These are phyloP conservation scores for Gorgonomyces haynaldii DNA, from an alignment of 192 early-diverging fungal species.

Conservation along the genomic window DNA sequence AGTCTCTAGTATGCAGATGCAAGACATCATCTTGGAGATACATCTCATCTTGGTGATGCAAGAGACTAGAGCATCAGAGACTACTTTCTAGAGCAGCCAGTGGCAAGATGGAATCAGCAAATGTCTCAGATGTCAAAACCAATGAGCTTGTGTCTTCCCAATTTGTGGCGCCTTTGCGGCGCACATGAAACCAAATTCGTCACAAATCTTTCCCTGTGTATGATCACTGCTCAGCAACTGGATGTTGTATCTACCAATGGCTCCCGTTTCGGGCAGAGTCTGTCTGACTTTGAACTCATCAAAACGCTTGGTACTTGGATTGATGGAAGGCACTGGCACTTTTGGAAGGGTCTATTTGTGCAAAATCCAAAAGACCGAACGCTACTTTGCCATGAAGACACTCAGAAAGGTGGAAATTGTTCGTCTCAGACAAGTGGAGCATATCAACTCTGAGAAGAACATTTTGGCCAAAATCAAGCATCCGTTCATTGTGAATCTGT, in stretches of 20 bases:
- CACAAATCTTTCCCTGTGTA: too few species aligned
- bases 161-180: too few species aligned
- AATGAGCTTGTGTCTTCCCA: too few species aligned
- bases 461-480: conserved; percentile 35
- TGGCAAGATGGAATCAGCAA: too few species aligned
- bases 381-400: conserved; percentile 70
- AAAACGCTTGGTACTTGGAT: conserved; percentile 31
- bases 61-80: too few species aligned
- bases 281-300: conserved; percentile 35
- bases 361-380: conserved; percentile 60
- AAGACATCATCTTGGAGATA: too few species aligned
- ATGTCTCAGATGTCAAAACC: too few species aligned
- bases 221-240: too few species aligned
- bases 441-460: conserved; percentile 47
- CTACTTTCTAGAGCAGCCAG: too few species aligned
- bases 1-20: too few species aligned
- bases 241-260: conserved; percentile 21
- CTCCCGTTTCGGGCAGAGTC: conserved; percentile 22
- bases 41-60: too few species aligned
- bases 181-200: too few species aligned
- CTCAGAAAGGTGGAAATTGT: conserved; percentile 45
- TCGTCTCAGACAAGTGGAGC: conserved; percentile 44
- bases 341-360: conserved; percentile 92
- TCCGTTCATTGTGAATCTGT: conserved; percentile 46
- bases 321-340: conserved; percentile 75